A percentile compares a stretch with the other conserved stretches of the same genome.
Evolutionary conservation across 2,329 filamentous ascomycete genomes (phyloP).

Genomic region (Fusarium robinianum): DNA sequence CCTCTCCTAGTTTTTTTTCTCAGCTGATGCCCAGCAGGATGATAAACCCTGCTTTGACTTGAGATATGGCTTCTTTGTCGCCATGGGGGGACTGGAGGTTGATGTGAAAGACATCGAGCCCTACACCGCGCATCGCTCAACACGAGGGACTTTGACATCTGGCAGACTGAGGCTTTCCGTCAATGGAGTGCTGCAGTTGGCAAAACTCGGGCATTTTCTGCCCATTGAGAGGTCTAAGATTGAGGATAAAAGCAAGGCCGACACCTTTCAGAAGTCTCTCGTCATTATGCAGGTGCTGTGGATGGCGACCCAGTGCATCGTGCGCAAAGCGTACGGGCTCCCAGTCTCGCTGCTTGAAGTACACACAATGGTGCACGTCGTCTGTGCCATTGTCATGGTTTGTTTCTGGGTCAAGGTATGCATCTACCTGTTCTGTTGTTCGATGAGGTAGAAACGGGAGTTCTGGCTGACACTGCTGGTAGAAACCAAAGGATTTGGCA

Average conservation of each 20-base stretch:
- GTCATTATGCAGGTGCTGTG: constrained; percentile 44
- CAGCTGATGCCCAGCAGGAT: too few relatives aligned
- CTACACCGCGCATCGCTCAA: neutral
- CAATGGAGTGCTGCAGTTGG: constrained; percentile 6
- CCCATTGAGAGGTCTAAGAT: constrained; percentile 23
- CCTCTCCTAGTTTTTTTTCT: too few relatives aligned
- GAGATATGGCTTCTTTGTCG: constrained; percentile 36
- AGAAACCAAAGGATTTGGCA: constrained; percentile 14
- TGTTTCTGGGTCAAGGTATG: constrained; percentile 16
- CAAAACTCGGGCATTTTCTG: constrained; percentile 6
- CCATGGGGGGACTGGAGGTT: constrained; percentile 36
- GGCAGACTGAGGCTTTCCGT: constrained; percentile 4
- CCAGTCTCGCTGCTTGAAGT: constrained; percentile 45
- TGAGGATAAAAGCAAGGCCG: constrained; percentile 43
- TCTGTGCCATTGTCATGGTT: constrained; percentile 16
- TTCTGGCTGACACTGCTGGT: neutral
- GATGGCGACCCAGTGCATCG: constrained; percentile 43
- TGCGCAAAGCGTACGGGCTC: constrained; percentile 37
- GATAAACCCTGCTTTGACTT: constrained; percentile 13
- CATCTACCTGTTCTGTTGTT: too few relatives aligned
- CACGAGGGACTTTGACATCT: constrained; percentile 5
- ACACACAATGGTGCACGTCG: constrained; percentile 21
- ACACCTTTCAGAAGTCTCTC: constrained; percentile 41
- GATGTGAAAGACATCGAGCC: constrained; percentile 4
- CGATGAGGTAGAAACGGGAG: neutral